Evolutionary conservation across 2,329 filamentous ascomycete species (phyloP).

Genomic region (Talaromyces marneffei): DNA sequence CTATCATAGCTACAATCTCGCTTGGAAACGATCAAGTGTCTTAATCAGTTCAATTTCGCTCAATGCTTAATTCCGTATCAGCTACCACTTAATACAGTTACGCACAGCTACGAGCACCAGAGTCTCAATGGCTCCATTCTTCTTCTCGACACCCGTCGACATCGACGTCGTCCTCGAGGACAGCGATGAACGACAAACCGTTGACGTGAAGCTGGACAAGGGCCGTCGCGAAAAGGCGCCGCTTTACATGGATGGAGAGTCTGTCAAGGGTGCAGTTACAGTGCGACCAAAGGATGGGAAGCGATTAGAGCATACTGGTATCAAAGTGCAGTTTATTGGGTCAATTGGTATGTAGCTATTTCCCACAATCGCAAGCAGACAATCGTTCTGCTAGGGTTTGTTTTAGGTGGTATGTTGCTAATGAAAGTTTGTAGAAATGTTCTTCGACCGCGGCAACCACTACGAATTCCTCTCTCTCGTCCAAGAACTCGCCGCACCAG

Average conservation of each 20-base stretch:
- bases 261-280: constrained; percentile 92
- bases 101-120: background rate
- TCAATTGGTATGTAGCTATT: constrained; percentile 69
- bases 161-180: constrained; percentile 98
- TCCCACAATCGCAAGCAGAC: background rate
- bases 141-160: constrained; percentile 96
- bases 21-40: background rate
- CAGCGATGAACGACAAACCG: constrained; percentile 85
- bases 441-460: constrained; percentile 98
- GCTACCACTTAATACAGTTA: background rate
- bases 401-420: background rate
- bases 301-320: constrained; percentile 92
- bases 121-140: constrained; percentile 82
- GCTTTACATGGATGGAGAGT: constrained; percentile 96
- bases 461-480: constrained; percentile 98
- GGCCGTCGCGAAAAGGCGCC: constrained; percentile 94
- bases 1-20: constrained; percentile 2
- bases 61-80: background rate
- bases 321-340: constrained; percentile 99
- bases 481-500: constrained; percentile 92
- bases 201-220: constrained; percentile 98
- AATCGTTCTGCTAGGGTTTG: background rate
- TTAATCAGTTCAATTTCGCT: background rate
- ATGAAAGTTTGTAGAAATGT: constrained; percentile 71
- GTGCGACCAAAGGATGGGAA: constrained; percentile 97